Evolutionary conservation across 305 asterid genomes (phyloP), one percentile per base, ranked within the genome.

Genomic region (Andrographis paniculata): DNA sequence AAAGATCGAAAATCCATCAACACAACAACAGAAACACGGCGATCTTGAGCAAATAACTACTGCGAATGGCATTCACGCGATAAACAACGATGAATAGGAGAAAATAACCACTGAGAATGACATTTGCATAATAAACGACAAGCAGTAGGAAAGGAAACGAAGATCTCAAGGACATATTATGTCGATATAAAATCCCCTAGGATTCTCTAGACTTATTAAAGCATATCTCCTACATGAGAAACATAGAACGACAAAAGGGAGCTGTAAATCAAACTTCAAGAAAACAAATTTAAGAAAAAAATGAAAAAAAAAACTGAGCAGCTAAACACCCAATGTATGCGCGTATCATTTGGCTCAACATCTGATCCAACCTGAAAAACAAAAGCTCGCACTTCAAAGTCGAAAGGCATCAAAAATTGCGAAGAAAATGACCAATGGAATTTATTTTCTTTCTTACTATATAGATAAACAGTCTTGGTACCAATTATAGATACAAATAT

Each of bases 381-480:
- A 6, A n/a, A 38, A 38, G 6, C 18, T 38, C 18, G 18, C 18
- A 14, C 17, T 14, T n/a, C 17, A 15, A 15, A 14, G 18, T n/a
- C n/a, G n/a, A n/a, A n/a, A n/a, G n/a, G n/a, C n/a, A n/a, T n/a
- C n/a, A 6, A 38, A 38, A 2, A 38, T n/a, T 38, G 45, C 22
- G 14, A 17, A 41, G 22, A 41, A 41, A 3, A 41, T 8, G 17
- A 17, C 22, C 14, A 20, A 19, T 31, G 23, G 37, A 24, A n/a
- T 35, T 13, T 27, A 39, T 39, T 20, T 51, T 64, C 27, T 50
- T 47, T 39, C 18, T 55, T 50, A 50, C 55, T 27, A 60, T 46
- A 52, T 31, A 56, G n/a, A 38, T 40, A 42, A 24, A 61, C 58
- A 60, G 40, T 50, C 67, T 55, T 33, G 14, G 43, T 43, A n/a